Evolutionary conservation across 2,329 filamentous ascomycete genomes (phyloP).

Genomic region (Colletotrichum abscissum): DNA sequence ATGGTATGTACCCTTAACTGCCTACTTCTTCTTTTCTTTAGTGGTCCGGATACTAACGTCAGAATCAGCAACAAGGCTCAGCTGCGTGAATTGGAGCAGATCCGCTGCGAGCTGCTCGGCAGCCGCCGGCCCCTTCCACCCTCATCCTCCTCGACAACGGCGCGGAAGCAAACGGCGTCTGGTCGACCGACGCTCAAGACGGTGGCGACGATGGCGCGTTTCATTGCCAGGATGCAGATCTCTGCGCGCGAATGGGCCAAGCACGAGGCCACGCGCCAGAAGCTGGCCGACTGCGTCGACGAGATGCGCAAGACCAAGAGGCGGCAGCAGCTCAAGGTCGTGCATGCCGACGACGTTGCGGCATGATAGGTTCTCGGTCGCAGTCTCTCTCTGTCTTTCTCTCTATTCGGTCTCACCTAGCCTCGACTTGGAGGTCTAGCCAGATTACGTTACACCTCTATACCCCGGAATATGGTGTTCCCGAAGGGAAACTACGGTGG

Average conservation of each 20-base stretch:
- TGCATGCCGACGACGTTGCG: conserved; percentile 48
- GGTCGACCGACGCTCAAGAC: conserved; percentile 51
- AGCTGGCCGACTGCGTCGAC: conserved; percentile 61
- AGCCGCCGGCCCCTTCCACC: conserved; percentile 49
- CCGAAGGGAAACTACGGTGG: neutral
- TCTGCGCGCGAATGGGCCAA: conserved; percentile 60
- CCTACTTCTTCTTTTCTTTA: neutral
- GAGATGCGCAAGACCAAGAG: conserved; percentile 57
- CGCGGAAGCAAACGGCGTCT: conserved; percentile 35
- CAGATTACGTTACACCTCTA: neutral
- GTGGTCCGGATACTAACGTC: conserved; percentile 39
- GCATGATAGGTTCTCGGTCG: neutral
- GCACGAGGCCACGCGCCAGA: conserved; percentile 61
- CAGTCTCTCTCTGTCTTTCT: too few relatives aligned
- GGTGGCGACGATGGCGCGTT: conserved; percentile 61
- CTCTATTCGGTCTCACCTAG: neutral
- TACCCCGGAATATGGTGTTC: neutral
- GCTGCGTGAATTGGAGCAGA: conserved; percentile 84
- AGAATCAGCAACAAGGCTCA: conserved; percentile 90
- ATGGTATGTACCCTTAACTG: conserved; percentile 77
- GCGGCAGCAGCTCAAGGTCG: conserved; percentile 53
- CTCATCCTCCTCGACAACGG: conserved; percentile 41
- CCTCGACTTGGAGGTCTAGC: neutral
- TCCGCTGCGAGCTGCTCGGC: conserved; percentile 64
- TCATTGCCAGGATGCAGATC: conserved; percentile 63